Percentiles rank a stretch among this genome's conserved stretches.
Conservation (phyloP, 1,139 yeast genomes). For the Ogataea hybrid region DNA sequence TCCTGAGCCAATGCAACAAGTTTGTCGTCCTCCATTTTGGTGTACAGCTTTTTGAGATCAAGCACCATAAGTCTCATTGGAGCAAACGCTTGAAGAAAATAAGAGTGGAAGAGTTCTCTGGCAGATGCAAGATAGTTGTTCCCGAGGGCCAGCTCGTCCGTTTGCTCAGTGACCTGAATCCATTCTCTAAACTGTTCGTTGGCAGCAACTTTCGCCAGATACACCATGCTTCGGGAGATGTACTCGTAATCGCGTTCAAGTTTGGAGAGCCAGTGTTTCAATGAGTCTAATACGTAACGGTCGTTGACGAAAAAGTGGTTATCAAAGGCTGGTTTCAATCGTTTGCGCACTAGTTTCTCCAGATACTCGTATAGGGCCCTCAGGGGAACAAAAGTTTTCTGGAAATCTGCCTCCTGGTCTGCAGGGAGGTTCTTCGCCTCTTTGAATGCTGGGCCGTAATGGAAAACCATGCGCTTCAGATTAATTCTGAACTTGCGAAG, state of each 20-base stretch:
- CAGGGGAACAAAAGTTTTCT: slow-evolving; percentile 29
- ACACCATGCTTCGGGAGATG: slow-evolving; percentile 29
- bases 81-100: slow-evolving; percentile 30
- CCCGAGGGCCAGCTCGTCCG: slow-evolving; percentile 21
- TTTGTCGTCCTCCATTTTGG: slow-evolving; percentile 16
- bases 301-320: slow-evolving; percentile 28
- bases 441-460: slow-evolving; percentile 28
- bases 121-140: slow-evolving; percentile 28
- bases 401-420: slow-evolving; percentile 21
- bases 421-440: slow-evolving; percentile 18
- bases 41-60: slow-evolving; percentile 25
- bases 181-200: slow-evolving; percentile 25
- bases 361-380: slow-evolving; percentile 24
- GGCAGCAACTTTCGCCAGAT: slow-evolving; percentile 26
- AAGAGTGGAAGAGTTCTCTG: slow-evolving; percentile 28
- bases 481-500: slow-evolving; percentile 18
- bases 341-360: slow-evolving; percentile 25
- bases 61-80: slow-evolving; percentile 27
- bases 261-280: slow-evolving; percentile 26
- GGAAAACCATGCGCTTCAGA: slow-evolving; percentile 18
- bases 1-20: slow-evolving; percentile 12
- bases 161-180: slow-evolving; percentile 19
- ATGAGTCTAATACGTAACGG: slow-evolving; percentile 21
- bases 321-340: slow-evolving; percentile 29
- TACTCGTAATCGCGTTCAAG: slow-evolving; percentile 26